Evolutionary conservation across 1,139 yeast genomes (phyloP).

Genomic region (Pichia sp.): DNA sequence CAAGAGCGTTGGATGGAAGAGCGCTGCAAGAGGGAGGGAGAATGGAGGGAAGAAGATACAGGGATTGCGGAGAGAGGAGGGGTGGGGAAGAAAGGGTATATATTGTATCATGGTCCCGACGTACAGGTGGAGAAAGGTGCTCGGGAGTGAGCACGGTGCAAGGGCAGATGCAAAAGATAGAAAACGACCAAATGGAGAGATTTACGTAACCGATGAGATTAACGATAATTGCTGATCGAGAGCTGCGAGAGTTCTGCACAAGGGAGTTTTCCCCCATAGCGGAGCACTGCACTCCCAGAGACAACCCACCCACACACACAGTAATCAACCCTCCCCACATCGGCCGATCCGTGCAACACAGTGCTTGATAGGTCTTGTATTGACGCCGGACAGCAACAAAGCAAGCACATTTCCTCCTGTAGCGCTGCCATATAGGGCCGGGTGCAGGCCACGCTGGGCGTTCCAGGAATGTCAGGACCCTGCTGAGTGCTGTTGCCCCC

Average conservation of each 20-base stretch:
- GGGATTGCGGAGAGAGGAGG: background rate
- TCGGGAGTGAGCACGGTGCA: background rate
- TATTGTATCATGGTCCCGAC: background rate
- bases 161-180: background rate
- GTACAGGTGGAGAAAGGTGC: background rate
- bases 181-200: background rate
- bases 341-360: too few relatives aligned
- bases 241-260: background rate
- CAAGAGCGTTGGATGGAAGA: background rate
- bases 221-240: background rate
- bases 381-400: background rate
- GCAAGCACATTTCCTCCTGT: background rate
- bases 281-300: too few relatives aligned
- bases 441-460: background rate
- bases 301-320: too few relatives aligned
- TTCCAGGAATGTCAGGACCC: background rate
- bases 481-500: background rate
- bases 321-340: too few relatives aligned
- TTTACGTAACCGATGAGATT: background rate
- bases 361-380: too few relatives aligned
- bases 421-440: background rate
- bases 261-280: too few relatives aligned
- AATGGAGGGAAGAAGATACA: background rate
- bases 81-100: background rate
- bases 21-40: background rate